Conservation (phyloP, 2,329 filamentous ascomycete species). For the Cladosporium sphaerospermum region DNA sequence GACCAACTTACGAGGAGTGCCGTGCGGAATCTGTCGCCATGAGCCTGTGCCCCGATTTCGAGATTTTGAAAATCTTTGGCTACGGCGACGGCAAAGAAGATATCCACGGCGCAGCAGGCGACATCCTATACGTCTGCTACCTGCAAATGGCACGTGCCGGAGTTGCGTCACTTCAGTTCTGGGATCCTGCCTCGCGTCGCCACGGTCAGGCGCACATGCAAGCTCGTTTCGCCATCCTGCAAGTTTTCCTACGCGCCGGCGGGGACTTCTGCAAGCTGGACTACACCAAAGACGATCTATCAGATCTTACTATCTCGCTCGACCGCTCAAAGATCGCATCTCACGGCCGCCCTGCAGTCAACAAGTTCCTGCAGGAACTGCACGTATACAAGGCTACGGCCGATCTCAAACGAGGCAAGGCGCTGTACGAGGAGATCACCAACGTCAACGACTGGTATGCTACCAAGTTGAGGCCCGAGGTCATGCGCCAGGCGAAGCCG, state of each 20-base stretch:
- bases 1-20: slow-evolving; percentile 89
- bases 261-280: slow-evolving; percentile 79
- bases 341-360: slow-evolving; percentile 74
- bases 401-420: slow-evolving; percentile 69
- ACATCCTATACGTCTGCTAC: slow-evolving; percentile 83
- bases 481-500: slow-evolving; percentile 72
- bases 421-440: slow-evolving; percentile 79
- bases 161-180: slow-evolving; percentile 81
- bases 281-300: slow-evolving; percentile 61
- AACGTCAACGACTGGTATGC: slow-evolving; percentile 81
- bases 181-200: slow-evolving; percentile 70
- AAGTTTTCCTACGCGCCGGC: slow-evolving; percentile 78
- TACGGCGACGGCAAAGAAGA: slow-evolving; percentile 72
- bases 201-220: slow-evolving; percentile 63
- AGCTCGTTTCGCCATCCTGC: slow-evolving; percentile 81
- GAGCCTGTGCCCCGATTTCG: slow-evolving; percentile 82
- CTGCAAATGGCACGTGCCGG: slow-evolving; percentile 93
- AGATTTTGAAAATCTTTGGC: slow-evolving; percentile 83
- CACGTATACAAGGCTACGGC: slow-evolving; percentile 91
- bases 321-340: slow-evolving; percentile 83
- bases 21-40: slow-evolving; percentile 91
- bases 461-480: slow-evolving; percentile 67
- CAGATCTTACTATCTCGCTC: slow-evolving; percentile 73
- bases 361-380: slow-evolving; percentile 80
- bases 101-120: slow-evolving; percentile 70